Evolutionary conservation across 371 early-diverging fungal genomes (phyloP), one percentile per base, ranked within the genome.

Genomic region (Mortierella polycephala): DNA sequence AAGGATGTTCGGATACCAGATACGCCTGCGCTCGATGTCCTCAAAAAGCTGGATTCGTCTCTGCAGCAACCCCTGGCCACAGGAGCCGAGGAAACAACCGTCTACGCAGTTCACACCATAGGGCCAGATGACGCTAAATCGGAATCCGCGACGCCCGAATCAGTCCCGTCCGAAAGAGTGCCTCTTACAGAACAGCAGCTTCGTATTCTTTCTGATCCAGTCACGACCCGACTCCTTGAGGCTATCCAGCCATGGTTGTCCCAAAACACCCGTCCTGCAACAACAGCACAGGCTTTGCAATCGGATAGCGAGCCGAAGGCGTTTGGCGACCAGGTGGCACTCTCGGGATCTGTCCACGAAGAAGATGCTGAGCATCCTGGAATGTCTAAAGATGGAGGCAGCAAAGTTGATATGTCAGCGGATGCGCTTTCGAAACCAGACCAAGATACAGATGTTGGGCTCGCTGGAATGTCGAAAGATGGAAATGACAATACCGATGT

Each of bases 191-290:
- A 51, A 4, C 10, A 12, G 13, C 42, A 41, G 7, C 53, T 42
- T 58, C 20, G 30, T 16, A 40, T 20, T 50, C 47, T 56, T 8
- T 61, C 68, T 5, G 68, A 68, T 49, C 49, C 60, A 12, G 12
- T 68, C 20, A 61, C 68, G n/a, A 45, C 62, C 14, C 54, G 40
- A 21, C 61, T 68, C 2, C 57, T 68, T 9, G 49, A 61, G 16
- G 56, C 62, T n/a, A 68, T 68, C n/a, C 62, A 60, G 18, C 68
- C 68, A 5, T 44, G 60, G 12, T 56, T 68, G 49, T 16, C 45
- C 7, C 51, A 55, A 11, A 18, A 42, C 8, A 0, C 56, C 5
- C n/a, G 50, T 18, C 6, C 50, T 14, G 21, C 23, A n/a, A 5
- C 55, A 6, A 2, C 39, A 10, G 13, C 62, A 18, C 62, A n/a